Conservation (phyloP, 192 early-diverging fungal species). For the Coemansia sp. region DNA sequence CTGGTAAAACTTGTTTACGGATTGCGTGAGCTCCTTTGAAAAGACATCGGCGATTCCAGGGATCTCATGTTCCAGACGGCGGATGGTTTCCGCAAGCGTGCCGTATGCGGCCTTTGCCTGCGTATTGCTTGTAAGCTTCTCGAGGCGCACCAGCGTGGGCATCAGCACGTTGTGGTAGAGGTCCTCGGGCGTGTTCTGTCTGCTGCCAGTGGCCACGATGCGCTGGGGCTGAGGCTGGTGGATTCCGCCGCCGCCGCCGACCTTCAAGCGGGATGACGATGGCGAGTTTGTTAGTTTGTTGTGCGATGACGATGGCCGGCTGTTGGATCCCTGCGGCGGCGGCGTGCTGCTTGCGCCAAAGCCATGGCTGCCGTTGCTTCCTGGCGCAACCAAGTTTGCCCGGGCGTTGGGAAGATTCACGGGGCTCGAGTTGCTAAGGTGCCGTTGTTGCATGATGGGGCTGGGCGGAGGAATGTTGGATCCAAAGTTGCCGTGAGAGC, state of each 20-base stretch:
- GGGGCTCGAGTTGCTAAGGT: slow-evolving; percentile 42
- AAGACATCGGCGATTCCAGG: slow-evolving; percentile 57
- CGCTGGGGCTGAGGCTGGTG: slow-evolving; percentile 42
- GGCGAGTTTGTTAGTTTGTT: slow-evolving; percentile 28
- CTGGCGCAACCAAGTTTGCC: slow-evolving; percentile 22
- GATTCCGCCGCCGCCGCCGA: not conserved
- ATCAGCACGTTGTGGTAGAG: slow-evolving; percentile 56
- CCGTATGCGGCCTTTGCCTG: slow-evolving; percentile 50
- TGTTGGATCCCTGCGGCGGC: slow-evolving; percentile 16
- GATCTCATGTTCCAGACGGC: slow-evolving; percentile 53
- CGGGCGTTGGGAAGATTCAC: slow-evolving; percentile 26
- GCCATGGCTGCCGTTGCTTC: slow-evolving; percentile 1
- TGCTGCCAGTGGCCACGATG: slow-evolving; percentile 4
- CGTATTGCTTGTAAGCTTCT: slow-evolving; percentile 49
- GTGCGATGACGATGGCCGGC: slow-evolving; percentile 53
- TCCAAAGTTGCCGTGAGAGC: slow-evolving; percentile 32
- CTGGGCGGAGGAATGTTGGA: slow-evolving; percentile 52
- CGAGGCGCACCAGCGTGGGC: slow-evolving; percentile 50
- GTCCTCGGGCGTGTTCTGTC: slow-evolving; percentile 45
- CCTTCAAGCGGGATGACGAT: slow-evolving; percentile 10
- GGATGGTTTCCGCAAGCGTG: slow-evolving; percentile 55
- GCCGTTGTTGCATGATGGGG: slow-evolving; percentile 45
- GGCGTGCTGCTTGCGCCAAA: slow-evolving; percentile 34
- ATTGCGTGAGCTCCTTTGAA: slow-evolving; percentile 48
- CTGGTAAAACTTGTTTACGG: slow-evolving; percentile 54